Evolutionary conservation across 2,329 filamentous ascomycete genomes (phyloP).

Genomic region (Curvularia verruculosa): DNA sequence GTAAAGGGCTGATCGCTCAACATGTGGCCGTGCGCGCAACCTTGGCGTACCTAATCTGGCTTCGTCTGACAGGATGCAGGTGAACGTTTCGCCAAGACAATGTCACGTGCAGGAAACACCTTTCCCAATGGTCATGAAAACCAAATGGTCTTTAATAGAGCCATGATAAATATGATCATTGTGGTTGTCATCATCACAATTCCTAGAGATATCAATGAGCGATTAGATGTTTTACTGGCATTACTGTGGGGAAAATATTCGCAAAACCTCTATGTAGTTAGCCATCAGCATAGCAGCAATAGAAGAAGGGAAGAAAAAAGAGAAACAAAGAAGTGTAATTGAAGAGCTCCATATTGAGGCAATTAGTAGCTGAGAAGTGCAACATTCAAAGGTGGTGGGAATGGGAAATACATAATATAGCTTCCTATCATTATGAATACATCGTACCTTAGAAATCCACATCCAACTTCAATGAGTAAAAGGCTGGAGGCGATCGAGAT

Average conservation of each 20-base stretch:
- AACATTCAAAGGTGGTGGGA: background rate
- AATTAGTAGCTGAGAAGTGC: background rate
- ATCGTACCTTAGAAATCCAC: background rate
- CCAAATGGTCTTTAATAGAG: background rate
- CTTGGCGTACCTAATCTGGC: slow-evolving; percentile 5
- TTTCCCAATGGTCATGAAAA: background rate
- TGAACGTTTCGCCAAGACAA: slow-evolving; percentile 16
- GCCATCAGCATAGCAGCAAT: background rate
- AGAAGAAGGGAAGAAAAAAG: background rate
- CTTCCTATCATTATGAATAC: background rate
- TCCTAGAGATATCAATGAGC: background rate
- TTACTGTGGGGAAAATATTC: background rate
- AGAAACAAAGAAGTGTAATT: background rate
- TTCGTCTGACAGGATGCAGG: slow-evolving; percentile 4
- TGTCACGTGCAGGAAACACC: slow-evolving; percentile 8
- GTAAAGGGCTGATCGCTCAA: background rate
- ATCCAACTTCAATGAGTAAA: background rate
- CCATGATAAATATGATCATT: background rate
- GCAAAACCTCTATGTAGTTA: background rate
- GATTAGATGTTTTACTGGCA: background rate
- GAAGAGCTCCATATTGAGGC: background rate
- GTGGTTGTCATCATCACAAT: background rate
- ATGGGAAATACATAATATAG: background rate
- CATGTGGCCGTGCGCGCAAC: background rate
- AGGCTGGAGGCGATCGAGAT: background rate